Conservation (phyloP, 208 protist genomes). For the Trypanosoma vivax region DNA sequence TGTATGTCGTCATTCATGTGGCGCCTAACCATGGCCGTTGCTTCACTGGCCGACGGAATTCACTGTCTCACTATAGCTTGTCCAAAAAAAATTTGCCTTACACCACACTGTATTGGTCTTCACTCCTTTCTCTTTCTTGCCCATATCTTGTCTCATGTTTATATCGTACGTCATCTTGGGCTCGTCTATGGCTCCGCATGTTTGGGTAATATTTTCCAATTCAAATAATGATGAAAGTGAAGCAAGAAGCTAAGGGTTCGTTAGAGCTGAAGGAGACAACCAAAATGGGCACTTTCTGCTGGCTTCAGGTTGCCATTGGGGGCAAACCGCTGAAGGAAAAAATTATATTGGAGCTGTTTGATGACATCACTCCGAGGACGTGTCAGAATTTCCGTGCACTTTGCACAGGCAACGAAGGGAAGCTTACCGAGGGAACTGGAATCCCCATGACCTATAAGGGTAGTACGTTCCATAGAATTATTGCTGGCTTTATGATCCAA, state of each 20-base stretch:
- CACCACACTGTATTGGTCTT: too few relatives aligned
- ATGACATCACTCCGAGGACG: constrained; percentile 90
- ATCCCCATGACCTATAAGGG: constrained; percentile 90
- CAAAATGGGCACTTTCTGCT: constrained; percentile 60
- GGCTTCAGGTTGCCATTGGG: constrained; percentile 82
- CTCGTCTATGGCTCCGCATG: too few relatives aligned
- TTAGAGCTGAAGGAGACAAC: too few relatives aligned
- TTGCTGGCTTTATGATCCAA: constrained; percentile 94
- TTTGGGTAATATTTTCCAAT: too few relatives aligned
- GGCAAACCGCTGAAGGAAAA: constrained; percentile 59
- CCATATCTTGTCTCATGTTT: too few relatives aligned
- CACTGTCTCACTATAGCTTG: too few relatives aligned
- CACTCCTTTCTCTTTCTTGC: too few relatives aligned
- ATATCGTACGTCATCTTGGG: too few relatives aligned
- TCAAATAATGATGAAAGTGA: constrained; percentile 13
- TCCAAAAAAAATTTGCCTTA: too few relatives aligned
- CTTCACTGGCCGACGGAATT: too few relatives aligned
- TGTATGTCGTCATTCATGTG: too few relatives aligned
- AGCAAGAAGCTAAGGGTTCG: constrained; percentile 11
- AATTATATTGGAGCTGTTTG: constrained; percentile 91
- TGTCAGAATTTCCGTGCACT: constrained; percentile 93
- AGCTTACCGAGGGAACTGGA: constrained; percentile 48
- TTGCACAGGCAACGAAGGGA: constrained; percentile 86
- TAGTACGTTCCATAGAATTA: constrained; percentile 93
- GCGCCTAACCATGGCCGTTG: too few relatives aligned